Evolutionary conservation across 1,284 basidiomycete species (phyloP), one percentile per base, ranked within the genome.

Genomic region (Trametes hirsuta): DNA sequence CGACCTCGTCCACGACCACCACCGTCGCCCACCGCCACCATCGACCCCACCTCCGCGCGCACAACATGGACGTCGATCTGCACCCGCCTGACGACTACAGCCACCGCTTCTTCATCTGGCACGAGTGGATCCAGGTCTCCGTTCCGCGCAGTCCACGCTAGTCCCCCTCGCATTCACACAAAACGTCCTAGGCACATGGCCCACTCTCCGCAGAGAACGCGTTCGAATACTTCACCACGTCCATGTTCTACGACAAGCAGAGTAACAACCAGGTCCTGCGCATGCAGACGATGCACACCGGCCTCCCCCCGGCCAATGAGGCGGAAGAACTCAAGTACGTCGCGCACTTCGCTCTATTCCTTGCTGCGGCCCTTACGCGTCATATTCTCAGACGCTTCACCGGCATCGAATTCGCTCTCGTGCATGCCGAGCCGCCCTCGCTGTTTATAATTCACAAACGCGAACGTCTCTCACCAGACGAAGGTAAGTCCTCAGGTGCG

Each of bases 241-340:
- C 91, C 15, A 93, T 93, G 85, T 94, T 94, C 77, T 95, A 93
- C 73, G 93, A 95, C 76, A 91, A 92, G 72, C 87, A 91, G 74
- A 93, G 91, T 74, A 94, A 90, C 74, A 95, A 95, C 72, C 90
- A 94, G 70, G 86, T 91, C 30, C 77, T 95, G 47, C 87, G 91
- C 68, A 95, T 95, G 93, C 93, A 95, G 74, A 94, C 91, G 0
- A 88, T 89, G 76, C 87, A 91, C 68, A 88, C 88, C 0, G 91
- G 88, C 22, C 78, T 85, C 47, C 84, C 87, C 2, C 76, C 89
- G 55, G 74, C 82, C 11, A 88, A 93, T 65, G 90, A 93, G 72
- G 85, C 87, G 12, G 89, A 91, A 63, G 90, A 94, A 72, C 83
- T 95, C 63, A 90, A 80, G 92, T 90, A 70, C 62, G 84, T 72